phyloP scores from a whole-genome alignment of 139 green algal genomes.

The Desmodesmus armatus region DNA sequence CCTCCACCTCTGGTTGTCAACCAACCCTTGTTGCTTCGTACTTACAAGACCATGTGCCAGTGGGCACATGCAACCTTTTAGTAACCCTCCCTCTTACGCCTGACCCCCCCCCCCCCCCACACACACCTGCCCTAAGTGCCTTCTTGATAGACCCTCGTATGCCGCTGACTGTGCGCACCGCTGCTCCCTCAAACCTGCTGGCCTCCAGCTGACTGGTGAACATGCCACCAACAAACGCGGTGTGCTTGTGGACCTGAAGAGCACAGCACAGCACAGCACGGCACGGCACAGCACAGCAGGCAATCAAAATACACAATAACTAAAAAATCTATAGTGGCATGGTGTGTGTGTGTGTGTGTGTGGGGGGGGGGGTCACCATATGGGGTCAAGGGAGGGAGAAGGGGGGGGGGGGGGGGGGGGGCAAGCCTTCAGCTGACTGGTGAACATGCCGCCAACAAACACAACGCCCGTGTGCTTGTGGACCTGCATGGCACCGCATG shows the following conservation, averaged over 20 bases:
- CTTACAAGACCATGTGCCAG: no score
- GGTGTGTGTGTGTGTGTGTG: no score
- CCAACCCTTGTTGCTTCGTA: no score
- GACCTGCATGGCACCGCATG: neutral
- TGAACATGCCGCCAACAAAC: slow-evolving; percentile 98
- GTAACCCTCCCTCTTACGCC: slow-evolving; percentile 79
- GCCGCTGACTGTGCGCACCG: slow-evolving; percentile 91
- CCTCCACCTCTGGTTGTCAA: no score
- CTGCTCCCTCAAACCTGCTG: slow-evolving; percentile 88
- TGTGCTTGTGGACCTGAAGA: slow-evolving; percentile 89
- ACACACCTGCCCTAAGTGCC: slow-evolving; percentile 66
- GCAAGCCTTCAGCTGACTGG: slow-evolving; percentile 66
- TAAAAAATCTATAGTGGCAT: no score
- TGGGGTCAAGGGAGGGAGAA: no score
- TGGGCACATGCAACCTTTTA: no score
- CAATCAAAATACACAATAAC: no score
- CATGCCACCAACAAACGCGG: slow-evolving; percentile 95
- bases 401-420: no score
- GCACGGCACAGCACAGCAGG: neutral
- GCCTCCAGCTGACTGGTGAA: slow-evolving; percentile 86
- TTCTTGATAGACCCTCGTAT: slow-evolving; percentile 98
- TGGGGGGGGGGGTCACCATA: no score
- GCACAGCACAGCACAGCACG: neutral
- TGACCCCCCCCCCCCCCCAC: no score
- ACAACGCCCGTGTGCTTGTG: slow-evolving; percentile 92